Percentiles rank a stretch among this genome's conserved stretches.
Conservation (phyloP, 2,329 filamentous ascomycete species). For the Phialophora tarda region DNA sequence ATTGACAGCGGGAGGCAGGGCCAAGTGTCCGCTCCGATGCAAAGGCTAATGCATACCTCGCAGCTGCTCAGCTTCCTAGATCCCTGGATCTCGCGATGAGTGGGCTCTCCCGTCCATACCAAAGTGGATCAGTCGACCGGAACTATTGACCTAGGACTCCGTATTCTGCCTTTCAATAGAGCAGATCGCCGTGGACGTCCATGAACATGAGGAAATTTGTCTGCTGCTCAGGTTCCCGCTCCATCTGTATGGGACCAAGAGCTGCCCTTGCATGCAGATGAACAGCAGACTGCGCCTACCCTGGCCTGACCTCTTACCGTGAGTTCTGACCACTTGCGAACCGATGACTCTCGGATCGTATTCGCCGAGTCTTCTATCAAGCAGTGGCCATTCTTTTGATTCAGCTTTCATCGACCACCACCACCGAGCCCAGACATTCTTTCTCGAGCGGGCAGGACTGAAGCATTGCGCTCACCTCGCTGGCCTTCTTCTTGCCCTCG, state of each 20-base stretch:
- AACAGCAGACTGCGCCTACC: slow-evolving; percentile 5
- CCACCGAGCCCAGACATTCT: slow-evolving; percentile 19
- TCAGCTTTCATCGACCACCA: slow-evolving; percentile 15
- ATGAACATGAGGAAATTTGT: slow-evolving; percentile 38
- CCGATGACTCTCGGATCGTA: slow-evolving; percentile 16
- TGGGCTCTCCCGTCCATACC: slow-evolving; percentile 26
- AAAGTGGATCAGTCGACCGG: slow-evolving; percentile 31
- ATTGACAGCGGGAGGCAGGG: slow-evolving; percentile 37
- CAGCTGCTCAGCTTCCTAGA: slow-evolving; percentile 35
- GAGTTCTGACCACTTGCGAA: slow-evolving; percentile 9
- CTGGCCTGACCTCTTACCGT: slow-evolving; percentile 4
- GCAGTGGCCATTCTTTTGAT: slow-evolving; percentile 10
- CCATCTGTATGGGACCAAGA: slow-evolving; percentile 20
- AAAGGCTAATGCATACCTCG: slow-evolving; percentile 34
- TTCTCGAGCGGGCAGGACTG: slow-evolving; percentile 11
- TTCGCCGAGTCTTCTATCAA: slow-evolving; percentile 15
- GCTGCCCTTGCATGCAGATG: slow-evolving; percentile 31
- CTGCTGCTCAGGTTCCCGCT: slow-evolving; percentile 23
- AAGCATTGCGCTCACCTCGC: slow-evolving; percentile 6
- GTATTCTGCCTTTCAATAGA: slow-evolving; percentile 33
- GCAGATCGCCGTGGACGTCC: slow-evolving; percentile 33
- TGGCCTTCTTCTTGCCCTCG: slow-evolving; percentile 13
- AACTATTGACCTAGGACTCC: slow-evolving; percentile 36
- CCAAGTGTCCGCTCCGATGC: slow-evolving; percentile 37
- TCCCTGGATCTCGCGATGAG: slow-evolving; percentile 25